phyloP scores from a whole-genome alignment of 1,284 basidiomycete genomes.

The Boletellus deceptivus region DNA sequence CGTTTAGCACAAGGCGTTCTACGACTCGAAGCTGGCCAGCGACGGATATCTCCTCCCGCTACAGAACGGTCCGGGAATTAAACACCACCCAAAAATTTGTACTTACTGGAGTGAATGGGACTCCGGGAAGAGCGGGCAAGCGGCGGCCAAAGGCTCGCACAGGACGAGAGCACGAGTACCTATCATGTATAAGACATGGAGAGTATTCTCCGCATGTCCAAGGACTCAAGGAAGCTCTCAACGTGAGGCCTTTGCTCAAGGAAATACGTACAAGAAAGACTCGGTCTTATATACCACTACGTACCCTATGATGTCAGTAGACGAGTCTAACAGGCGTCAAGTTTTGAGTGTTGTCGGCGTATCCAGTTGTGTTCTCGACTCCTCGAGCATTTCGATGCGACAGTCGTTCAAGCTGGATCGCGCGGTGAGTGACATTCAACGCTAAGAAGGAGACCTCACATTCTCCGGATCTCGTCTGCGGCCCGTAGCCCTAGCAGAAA shows the following conservation, averaged over 20 bases:
- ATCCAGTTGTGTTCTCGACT: slow-evolving; percentile 45
- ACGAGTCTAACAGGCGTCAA: not conserved
- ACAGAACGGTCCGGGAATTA: slow-evolving; percentile 41
- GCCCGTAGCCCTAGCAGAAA: slow-evolving; percentile 66
- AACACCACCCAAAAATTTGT: slow-evolving; percentile 40
- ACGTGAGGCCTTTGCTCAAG: too few species aligned
- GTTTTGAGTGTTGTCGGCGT: slow-evolving; percentile 14
- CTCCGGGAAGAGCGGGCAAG: slow-evolving; percentile 55
- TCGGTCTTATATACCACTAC: too few species aligned
- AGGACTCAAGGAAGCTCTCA: too few species aligned
- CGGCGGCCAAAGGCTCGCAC: slow-evolving; percentile 50
- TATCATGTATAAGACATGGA: not conserved
- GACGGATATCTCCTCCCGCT: slow-evolving; percentile 48
- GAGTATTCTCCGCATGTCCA: not conserved
- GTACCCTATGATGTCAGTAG: too few species aligned
- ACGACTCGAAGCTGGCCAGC: slow-evolving; percentile 46
- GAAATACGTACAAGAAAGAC: too few species aligned
- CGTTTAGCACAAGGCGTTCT: slow-evolving; percentile 49
- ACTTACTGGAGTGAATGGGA: slow-evolving; percentile 51
- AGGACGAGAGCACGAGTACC: slow-evolving; percentile 19
- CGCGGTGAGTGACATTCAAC: too few species aligned
- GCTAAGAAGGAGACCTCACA: slow-evolving; percentile 35
- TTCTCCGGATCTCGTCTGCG: slow-evolving; percentile 58
- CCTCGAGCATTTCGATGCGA: slow-evolving; percentile 58
- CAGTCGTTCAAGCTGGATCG: slow-evolving; percentile 55